These are phyloP conservation scores for Nannochloropsis gaditana DNA, from an alignment of 108 stramenopile genomes.

Conservation along the genomic window DNA sequence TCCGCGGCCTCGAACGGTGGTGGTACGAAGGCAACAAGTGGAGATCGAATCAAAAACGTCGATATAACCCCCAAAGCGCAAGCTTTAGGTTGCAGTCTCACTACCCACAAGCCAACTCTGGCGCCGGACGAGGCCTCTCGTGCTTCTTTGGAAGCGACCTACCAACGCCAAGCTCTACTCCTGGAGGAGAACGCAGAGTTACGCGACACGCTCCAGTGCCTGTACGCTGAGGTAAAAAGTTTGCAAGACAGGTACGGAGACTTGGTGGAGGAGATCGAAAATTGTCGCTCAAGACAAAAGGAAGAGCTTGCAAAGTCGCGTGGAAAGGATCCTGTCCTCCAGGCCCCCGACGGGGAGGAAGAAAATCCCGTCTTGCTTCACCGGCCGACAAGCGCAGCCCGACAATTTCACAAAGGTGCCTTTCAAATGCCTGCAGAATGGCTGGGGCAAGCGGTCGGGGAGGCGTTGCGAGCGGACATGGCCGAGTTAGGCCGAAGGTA, in stretches of 20 bases:
- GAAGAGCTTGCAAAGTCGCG: neutral
- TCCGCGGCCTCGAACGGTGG: neutral
- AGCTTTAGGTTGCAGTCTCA: neutral
- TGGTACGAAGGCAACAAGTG: neutral
- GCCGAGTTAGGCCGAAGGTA: neutral
- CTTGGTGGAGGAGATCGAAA: neutral
- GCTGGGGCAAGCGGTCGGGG: constrained; percentile 14
- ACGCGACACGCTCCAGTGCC: neutral
- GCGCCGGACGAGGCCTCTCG: neutral
- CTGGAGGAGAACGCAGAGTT: constrained; percentile 14
- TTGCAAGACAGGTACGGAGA: neutral
- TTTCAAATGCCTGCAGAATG: neutral
- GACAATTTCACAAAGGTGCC: neutral
- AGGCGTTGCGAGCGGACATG: neutral
- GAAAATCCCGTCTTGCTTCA: neutral
- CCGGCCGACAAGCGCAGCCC: neutral
- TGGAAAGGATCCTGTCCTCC: neutral
- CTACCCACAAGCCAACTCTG: neutral
- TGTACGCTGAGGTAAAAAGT: constrained; percentile 15
- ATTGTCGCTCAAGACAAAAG: neutral
- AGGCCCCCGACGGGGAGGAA: neutral
- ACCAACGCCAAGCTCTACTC: neutral
- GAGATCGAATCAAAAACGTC: neutral
- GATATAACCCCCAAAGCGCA: neutral
- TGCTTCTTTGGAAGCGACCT: neutral